Base-by-base conservation (phyloP, 768 basidiomycete species). In the Naganishia friedmannii region DNA sequence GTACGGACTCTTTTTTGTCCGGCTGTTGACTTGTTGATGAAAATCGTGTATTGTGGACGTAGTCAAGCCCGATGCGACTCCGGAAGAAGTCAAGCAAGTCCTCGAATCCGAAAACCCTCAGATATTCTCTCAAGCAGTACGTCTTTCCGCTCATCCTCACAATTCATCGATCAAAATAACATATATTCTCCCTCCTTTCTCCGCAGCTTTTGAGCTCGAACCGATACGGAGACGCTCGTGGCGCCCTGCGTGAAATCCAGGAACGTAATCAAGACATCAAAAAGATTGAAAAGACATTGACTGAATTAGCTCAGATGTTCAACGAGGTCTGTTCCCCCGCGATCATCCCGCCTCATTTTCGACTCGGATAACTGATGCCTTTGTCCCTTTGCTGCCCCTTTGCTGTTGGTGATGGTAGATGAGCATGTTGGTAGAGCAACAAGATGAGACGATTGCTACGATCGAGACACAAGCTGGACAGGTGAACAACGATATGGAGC, bases 291-390 rank as follows among this genome's bases (percentile, higher is more conserved):
- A 84, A 86, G 74, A 96, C 93, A 3, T 82, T 95, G 56, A 88
- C 86, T n/a, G 92, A 95, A 79, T 84, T 97, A 58, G 91, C 90
- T 3, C 90, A 92, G 77, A 82, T 97, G 74, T 93, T 94, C 82
- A 87, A 85, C 72, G 93, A 97, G 76, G 91, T 90, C 70, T 19
- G 77, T 51, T 28, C 6, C n/a, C 55, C 7, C 4, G 3, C 26
- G 6, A 6, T 57, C 19, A 1, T 17, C n/a, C 19, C 26, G n/a
- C n/a, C 55, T 57, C 15, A 37, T 5, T 42, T 42, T 2, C 42
- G 42, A 17, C 26, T 5, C 34, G 3, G 15, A 4, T 32, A 19
- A 15, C 34, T 37, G 17, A 26, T 17, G 8, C 29, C 4, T 31
- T 1, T 42, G 9, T 19, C 23, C 10, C 42, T 65, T 29, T 65